Evolutionary conservation across 306 rosid genomes (phyloP), one percentile per base, ranked within the genome.

Genomic region (Quercus glauca): DNA sequence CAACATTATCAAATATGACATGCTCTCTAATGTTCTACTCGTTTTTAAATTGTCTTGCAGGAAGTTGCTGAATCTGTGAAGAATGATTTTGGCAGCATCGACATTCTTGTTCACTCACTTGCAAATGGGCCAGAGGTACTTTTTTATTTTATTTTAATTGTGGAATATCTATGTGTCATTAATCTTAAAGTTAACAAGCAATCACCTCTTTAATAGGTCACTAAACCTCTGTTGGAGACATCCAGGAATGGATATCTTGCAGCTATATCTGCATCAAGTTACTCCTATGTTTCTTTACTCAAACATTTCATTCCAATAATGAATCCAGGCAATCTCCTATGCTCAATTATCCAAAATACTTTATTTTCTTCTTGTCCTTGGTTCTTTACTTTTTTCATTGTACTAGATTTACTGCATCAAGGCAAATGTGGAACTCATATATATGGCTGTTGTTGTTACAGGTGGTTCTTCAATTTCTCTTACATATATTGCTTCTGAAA

Each of bases 41-140:
- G 58, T 45, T 12, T 79, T 61, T 67, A 10, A 84, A 73, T 37
- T 79, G 67, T 64, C 77, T 76, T 87, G 85, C 88, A 95, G 99
- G 99, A 95, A 95, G 94, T 84, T 80, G 93, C 93, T 76, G 97
- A 92, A 76, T 82, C 92, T 74, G 96, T 95, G 78, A 91, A 93
- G 88, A 89, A 85, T 65, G 98, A 95, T 85, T 95, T 90, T 70
- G 99, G 99, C 83, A 95, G 92, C 90, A 90, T 95, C 74, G 99
- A 95, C 85, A 91, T 95, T 76, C 98, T 95, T 73, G 99, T 95
- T 80, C 99, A 95, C 87, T 93, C 99, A n/a, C 99, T 95, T 83
- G 99, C 99, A 60, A 95, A 95, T 83, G 98, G 92, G 74, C 99
- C 99, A n/a, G 99, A 95, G 95, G 98, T 95, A 85, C 18, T 21